Conservation (phyloP, 1,284 basidiomycete species). For the Termitomyces sp. region DNA sequence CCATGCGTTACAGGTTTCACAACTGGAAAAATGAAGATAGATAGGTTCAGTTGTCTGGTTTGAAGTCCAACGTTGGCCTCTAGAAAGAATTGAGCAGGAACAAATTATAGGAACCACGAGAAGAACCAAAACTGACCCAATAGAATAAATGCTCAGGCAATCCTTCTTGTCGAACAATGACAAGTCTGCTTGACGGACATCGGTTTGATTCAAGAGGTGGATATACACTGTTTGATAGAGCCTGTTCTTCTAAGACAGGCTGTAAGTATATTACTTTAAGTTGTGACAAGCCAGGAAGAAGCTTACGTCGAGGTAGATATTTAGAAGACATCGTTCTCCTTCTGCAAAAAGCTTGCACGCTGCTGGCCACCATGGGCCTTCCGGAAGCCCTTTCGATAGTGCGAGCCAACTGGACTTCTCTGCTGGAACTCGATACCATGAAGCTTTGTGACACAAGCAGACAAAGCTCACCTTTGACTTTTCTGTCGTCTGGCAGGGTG, state of each 20-base stretch:
- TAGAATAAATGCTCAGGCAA: slow-evolving; percentile 64
- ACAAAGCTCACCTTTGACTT: slow-evolving; percentile 52
- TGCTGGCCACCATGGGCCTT: slow-evolving; percentile 62
- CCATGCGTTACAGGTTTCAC: slow-evolving; percentile 64
- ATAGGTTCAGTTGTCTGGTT: slow-evolving; percentile 56
- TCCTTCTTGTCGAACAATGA: slow-evolving; percentile 70
- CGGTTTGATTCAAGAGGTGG: slow-evolving; percentile 67
- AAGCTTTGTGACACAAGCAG: not conserved
- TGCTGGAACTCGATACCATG: slow-evolving; percentile 21
- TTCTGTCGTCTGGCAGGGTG: slow-evolving; percentile 37
- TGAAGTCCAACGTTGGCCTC: slow-evolving; percentile 58
- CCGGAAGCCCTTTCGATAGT: slow-evolving; percentile 45
- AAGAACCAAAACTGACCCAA: slow-evolving; percentile 48
- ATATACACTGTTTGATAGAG: slow-evolving; percentile 69
- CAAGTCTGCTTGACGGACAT: slow-evolving; percentile 63
- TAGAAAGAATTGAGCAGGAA: slow-evolving; percentile 24
- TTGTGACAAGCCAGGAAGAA: slow-evolving; percentile 10
- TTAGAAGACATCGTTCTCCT: slow-evolving; percentile 58
- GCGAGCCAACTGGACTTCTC: slow-evolving; percentile 73
- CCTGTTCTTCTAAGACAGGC: slow-evolving; percentile 50
- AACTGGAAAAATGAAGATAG: slow-evolving; percentile 60
- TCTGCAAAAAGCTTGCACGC: slow-evolving; percentile 68
- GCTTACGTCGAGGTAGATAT: slow-evolving; percentile 69
- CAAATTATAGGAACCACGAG: slow-evolving; percentile 4
- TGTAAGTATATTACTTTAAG: slow-evolving; percentile 9